phyloP scores from a whole-genome alignment of 345 rosid genomes.

The Pugionium cornutum region DNA sequence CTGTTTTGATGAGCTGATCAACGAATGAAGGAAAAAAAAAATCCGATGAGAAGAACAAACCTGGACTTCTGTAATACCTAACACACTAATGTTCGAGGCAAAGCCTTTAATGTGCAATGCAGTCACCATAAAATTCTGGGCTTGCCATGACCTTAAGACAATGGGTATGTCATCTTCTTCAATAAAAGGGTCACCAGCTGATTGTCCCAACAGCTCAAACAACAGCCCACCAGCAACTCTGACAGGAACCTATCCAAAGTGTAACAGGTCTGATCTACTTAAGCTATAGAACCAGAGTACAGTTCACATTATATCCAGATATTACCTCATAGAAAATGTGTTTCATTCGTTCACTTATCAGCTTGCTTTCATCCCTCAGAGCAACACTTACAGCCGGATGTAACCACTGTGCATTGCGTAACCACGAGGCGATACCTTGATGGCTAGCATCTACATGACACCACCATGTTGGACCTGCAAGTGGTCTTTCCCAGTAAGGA shows the following conservation, averaged over 20 bases:
- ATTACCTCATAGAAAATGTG: slow-evolving; percentile 64
- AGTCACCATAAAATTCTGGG: slow-evolving; percentile 56
- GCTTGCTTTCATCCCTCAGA: slow-evolving; percentile 52
- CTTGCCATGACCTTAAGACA: slow-evolving; percentile 68
- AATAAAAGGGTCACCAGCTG: slow-evolving; percentile 58
- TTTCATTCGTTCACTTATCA: slow-evolving; percentile 67
- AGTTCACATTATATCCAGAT: not conserved
- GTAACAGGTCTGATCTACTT: slow-evolving; percentile 6
- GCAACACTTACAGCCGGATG: slow-evolving; percentile 65
- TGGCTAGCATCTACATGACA: slow-evolving; percentile 58
- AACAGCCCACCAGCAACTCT: slow-evolving; percentile 67
- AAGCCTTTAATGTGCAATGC: slow-evolving; percentile 60
- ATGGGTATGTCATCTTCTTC: slow-evolving; percentile 65
- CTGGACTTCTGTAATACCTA: slow-evolving; percentile 67
- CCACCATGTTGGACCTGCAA: slow-evolving; percentile 71
- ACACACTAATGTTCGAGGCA: slow-evolving; percentile 45
- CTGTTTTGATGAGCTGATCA: too few relatives aligned
- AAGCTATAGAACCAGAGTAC: not conserved
- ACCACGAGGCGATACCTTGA: slow-evolving; percentile 47
- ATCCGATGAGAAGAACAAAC: slow-evolving; percentile 40
- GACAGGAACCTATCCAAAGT: slow-evolving; percentile 55
- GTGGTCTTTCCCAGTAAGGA: slow-evolving; percentile 59
- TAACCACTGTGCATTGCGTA: slow-evolving; percentile 54
- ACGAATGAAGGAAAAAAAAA: not conserved
- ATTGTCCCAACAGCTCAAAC: slow-evolving; percentile 73